Percentiles rank a stretch among this genome's conserved stretches.
phyloP scores from a whole-genome alignment of 768 basidiomycete species.

The Rhizopogon salebrosus region DNA sequence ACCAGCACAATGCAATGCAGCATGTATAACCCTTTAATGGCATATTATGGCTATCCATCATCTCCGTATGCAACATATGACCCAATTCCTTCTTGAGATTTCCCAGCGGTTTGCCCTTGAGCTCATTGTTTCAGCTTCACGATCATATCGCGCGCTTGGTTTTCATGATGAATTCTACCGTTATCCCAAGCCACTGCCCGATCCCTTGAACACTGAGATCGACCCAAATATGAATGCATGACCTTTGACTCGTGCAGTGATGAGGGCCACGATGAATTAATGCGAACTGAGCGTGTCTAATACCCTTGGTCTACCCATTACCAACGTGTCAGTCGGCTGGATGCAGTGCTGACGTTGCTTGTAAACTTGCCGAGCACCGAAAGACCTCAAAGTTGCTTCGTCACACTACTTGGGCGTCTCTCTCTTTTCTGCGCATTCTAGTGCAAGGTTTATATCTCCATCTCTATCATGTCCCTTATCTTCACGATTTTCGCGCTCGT shows the following conservation, averaged over 20 bases:
- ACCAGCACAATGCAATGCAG: conserved; percentile 10
- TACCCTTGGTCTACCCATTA: neutral
- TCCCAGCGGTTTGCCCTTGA: neutral
- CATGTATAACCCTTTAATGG: conserved; percentile 20
- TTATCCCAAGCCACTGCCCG: neutral
- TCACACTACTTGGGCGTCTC: neutral
- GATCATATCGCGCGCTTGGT: neutral
- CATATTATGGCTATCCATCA: conserved; percentile 13
- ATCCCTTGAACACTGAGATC: neutral
- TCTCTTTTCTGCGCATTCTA: neutral
- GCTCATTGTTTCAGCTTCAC: neutral
- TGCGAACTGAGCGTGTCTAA: neutral
- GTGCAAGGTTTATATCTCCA: neutral
- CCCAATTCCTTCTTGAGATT: neutral
- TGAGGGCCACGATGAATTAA: neutral
- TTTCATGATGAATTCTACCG: neutral
- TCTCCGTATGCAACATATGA: conserved; percentile 16
- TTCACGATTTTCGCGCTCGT: conserved; percentile 79
- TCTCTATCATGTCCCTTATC: conserved; percentile 63
- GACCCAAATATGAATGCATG: neutral
- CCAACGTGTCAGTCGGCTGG: neutral
- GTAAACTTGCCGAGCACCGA: neutral
- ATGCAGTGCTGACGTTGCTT: neutral
- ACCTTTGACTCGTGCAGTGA: neutral
- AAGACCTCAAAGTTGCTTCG: neutral